These are phyloP conservation scores for Cyberlindnera mississippiensis DNA, from an alignment of 805 yeast genomes.

Conservation along the genomic window DNA sequence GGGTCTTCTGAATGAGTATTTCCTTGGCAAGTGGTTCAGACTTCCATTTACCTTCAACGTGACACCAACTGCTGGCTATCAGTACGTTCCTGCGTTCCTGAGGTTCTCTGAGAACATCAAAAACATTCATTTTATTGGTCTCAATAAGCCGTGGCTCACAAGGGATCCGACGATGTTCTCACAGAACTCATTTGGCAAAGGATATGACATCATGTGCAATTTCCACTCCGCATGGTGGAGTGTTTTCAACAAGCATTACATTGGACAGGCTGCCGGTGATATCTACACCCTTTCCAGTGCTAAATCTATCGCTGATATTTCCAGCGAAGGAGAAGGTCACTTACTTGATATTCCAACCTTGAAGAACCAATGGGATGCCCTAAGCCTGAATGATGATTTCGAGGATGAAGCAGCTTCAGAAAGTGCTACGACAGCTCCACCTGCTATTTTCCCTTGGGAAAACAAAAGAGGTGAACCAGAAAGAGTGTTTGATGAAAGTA, in stretches of 20 bases:
- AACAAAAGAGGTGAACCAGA: constrained; percentile 11
- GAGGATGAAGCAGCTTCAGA: not conserved
- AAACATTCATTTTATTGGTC: constrained; percentile 64
- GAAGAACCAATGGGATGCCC: constrained; percentile 14
- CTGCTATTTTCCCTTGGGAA: constrained; percentile 29
- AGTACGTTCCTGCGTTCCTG: constrained; percentile 66
- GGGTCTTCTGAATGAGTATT: constrained; percentile 72
- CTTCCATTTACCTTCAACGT: constrained; percentile 82
- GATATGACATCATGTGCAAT: constrained; percentile 6
- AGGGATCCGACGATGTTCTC: constrained; percentile 14
- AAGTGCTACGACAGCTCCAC: not conserved
- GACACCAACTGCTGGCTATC: constrained; percentile 62
- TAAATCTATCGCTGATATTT: constrained; percentile 8
- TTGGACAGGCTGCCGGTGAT: constrained; percentile 17
- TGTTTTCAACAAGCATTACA: constrained; percentile 17
- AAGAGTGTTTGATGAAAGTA: constrained; percentile 15
- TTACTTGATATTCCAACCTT: constrained; percentile 10
- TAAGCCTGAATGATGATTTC: constrained; percentile 2
- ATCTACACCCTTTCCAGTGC: constrained; percentile 8
- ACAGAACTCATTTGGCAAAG: constrained; percentile 11
- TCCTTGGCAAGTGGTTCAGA: constrained; percentile 54
- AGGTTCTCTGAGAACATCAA: constrained; percentile 43
- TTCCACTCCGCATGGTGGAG: constrained; percentile 22
- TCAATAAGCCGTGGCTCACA: constrained; percentile 49
- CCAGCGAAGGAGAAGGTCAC: constrained; percentile 16